Base-by-base conservation (phyloP, 2,329 filamentous ascomycete genomes). In the Colletotrichum eleusines region DNA sequence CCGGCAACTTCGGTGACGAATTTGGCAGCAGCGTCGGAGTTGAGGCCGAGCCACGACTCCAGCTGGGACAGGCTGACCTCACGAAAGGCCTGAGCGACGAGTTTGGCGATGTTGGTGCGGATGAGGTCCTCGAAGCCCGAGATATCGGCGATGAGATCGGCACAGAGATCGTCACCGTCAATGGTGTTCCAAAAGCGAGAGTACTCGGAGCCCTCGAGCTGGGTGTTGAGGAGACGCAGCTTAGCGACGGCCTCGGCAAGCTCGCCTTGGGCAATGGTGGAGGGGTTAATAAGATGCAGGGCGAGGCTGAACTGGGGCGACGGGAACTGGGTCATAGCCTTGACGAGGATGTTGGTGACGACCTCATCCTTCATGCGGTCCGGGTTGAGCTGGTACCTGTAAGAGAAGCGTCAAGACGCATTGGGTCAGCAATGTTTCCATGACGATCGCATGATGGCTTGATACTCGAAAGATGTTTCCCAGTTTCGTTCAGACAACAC, bases 301-400 rank as follows among this genome's bases (percentile, higher is more conserved):
- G 93, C 92, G 77, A 98, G 94, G 77, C 91, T 92, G 90, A 98
- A 99, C 83, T 98, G 95, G 54, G 96, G 91, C 26, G 93, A 95
- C 74, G 96, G 96, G 88, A 99, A 99, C 85, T 97, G 93, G 76
- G 95, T 97, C 81, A 99, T 91, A 76, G 95, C 89, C 88, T 98
- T 99, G 87, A 97, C 95, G 81, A 99, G 94, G 85, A 98, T 93
- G 89, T 98, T 98, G 87, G 96, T 98, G 83, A 96, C 94, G 79
- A 95, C 94, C 84, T 99, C 96, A 80, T 97, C 93, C 86, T 96
- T 95, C 80, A 95, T 91, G 77, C 97, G 94, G 87, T 98, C 95
- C 63, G 96, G 96, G 90, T 99, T 99, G 86, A 99, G 97, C 86
- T 99, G 97, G 89, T 99, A 99, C 75, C 96, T 99, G 77, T 72